Evolutionary conservation across 257 asterid species (phyloP), one percentile per base, ranked within the genome.

Genomic region (Nicotiana undulata): DNA sequence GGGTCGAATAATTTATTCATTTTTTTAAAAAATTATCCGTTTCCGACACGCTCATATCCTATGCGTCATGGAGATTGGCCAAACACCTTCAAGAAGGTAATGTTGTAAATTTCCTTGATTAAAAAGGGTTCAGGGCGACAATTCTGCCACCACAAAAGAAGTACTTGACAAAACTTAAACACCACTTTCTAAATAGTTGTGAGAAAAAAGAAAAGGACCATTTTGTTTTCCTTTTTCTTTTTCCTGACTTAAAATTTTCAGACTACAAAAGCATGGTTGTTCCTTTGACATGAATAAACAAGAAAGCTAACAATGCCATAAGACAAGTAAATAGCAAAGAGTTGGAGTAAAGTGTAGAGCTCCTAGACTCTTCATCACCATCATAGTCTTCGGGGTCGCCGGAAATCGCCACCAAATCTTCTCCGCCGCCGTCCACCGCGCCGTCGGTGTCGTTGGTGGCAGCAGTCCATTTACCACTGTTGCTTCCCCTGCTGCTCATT

Each of bases 381-480:
- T 85, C 92, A 37, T 88, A 86, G 82, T 90, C 93, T 44, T 86
- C 91, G 17, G 80, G 63, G 15, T 83, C 77, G 8, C 93, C 96
- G 1, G 94, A 91, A 83, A 84, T 83, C 1, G 85, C 87, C 72
- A 85, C 93, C 0, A 81, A 44, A 76, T 85, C 85, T 1, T 80
- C 80, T 31, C 90, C 91, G 0, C 92, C 79, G 1, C 77, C 68
- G 0, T 89, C 80, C 1, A 83, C 78, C 5, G 44, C 26, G 2
- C 32, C 11, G 4, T 63, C 58, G 4, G 59, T 63, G 82, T 66
- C 74, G 17, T 64, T 68, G 40, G 81, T 81, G 63, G 86, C 89
- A 9, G 91, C 85, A 16, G 89, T 70, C 97, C 97, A 92, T 82
- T 90, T 91, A 2, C 91, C 93, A 85, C 85, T 77, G 67, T 92